phyloP scores from a whole-genome alignment of 176 grass and related monocot species.

The Zizania latifolia region DNA sequence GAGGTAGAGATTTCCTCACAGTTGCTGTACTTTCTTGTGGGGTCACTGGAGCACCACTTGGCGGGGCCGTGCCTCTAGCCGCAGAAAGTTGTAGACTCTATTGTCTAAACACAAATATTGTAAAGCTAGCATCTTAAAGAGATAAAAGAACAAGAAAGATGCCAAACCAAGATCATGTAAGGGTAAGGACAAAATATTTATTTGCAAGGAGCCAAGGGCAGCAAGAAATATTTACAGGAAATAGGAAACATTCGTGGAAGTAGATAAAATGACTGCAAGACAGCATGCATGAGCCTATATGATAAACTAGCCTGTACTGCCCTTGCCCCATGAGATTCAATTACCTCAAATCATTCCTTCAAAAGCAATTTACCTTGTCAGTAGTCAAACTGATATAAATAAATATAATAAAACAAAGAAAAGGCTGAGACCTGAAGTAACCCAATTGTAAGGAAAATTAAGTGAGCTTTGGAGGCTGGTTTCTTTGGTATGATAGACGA shows the following conservation, averaged over 20 bases:
- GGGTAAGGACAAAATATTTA: constrained; percentile 1
- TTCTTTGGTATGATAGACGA: neutral
- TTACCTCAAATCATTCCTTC: neutral
- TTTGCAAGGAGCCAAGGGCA: neutral
- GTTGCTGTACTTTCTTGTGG: constrained; percentile 41
- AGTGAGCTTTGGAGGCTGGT: neutral
- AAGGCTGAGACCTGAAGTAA: neutral
- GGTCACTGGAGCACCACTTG: constrained; percentile 20
- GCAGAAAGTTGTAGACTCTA: constrained; percentile 81
- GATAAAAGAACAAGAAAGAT: constrained; percentile 20
- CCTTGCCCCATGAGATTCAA: neutral
- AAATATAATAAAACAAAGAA: neutral
- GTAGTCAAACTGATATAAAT: neutral
- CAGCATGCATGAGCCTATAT: neutral
- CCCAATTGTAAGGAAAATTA: neutral
- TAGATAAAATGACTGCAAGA: neutral
- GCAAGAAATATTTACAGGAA: neutral
- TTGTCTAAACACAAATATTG: constrained; percentile 38
- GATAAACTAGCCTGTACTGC: no score
- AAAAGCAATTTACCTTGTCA: neutral
- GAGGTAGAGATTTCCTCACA: constrained; percentile 19
- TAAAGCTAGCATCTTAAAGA: constrained; percentile 22
- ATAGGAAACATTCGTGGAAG: neutral
- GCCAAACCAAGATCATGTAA: neutral
- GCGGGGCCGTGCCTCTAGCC: constrained; percentile 66